A percentile compares a stretch with the other conserved stretches of the same genome.
Evolutionary conservation across 345 rosid genomes (phyloP).

Genomic region (Dipteronia dyeriana): DNA sequence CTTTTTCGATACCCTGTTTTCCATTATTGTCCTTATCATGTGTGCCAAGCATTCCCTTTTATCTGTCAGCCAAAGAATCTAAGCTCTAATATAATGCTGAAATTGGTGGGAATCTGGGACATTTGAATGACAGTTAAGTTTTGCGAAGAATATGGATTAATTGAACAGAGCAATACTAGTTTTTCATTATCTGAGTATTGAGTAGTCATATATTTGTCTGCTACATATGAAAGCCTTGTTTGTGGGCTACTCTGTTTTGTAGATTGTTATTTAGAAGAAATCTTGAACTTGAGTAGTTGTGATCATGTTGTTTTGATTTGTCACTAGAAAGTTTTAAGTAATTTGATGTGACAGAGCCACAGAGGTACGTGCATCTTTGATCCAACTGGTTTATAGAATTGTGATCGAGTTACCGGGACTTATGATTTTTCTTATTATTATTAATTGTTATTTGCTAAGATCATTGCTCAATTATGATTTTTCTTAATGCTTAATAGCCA

Average conservation of each 20-base stretch:
- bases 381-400: not conserved
- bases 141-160: too few relatives aligned
- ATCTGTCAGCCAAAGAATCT: not conserved
- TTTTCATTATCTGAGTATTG: not conserved
- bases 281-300: too few relatives aligned
- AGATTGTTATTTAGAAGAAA: too few relatives aligned
- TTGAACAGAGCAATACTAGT: not conserved
- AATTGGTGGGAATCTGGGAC: too few relatives aligned
- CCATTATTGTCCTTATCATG: not conserved
- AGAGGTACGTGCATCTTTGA: not conserved
- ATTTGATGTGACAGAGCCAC: not conserved
- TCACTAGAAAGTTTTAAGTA: too few relatives aligned
- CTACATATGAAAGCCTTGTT: not conserved
- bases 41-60: not conserved
- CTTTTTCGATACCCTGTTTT: not conserved
- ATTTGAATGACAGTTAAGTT: too few relatives aligned
- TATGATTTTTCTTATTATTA: not conserved
- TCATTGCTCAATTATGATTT: not conserved
- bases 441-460: not conserved
- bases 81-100: too few relatives aligned
- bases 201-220: not conserved
- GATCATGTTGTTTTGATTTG: too few relatives aligned
- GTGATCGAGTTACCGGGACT: not conserved
- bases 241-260: too few relatives aligned
- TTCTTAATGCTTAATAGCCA: not conserved